These are phyloP conservation scores for Saccharomyces kudriavzevii DNA, from an alignment of 805 yeast genomes.

Conservation along the genomic window DNA sequence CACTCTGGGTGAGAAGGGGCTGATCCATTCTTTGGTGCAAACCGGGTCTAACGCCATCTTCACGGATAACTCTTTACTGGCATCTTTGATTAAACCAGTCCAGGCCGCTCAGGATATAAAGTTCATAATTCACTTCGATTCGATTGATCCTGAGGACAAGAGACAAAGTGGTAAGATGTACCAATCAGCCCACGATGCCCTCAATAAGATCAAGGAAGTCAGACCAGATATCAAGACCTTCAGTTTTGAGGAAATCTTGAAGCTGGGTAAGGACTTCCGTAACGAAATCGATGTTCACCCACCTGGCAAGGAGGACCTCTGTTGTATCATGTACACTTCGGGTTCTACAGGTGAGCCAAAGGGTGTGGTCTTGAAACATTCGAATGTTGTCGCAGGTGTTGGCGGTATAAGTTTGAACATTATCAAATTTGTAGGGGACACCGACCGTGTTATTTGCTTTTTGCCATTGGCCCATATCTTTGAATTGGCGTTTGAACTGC, in stretches of 20 bases:
- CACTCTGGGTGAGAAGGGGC: conserved; percentile 82
- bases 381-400: conserved; percentile 69
- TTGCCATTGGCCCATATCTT: conserved; percentile 95
- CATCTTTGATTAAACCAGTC: conserved; percentile 63
- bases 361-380: conserved; percentile 62
- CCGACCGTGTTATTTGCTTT: conserved; percentile 76
- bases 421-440: conserved; percentile 41
- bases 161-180: conserved; percentile 56
- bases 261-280: conserved; percentile 51
- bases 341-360: conserved; percentile 79
- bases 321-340: conserved; percentile 65
- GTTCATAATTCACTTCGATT: conserved; percentile 63
- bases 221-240: conserved; percentile 70
- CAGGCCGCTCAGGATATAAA: conserved; percentile 52
- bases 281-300: conserved; percentile 33
- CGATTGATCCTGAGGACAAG: conserved; percentile 52
- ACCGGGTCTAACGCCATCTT: conserved; percentile 73
- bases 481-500: conserved; percentile 81
- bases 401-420: conserved; percentile 73
- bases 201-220: conserved; percentile 49
- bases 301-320: conserved; percentile 43
- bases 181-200: conserved; percentile 47
- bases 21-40: conserved; percentile 76
- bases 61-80: conserved; percentile 71
- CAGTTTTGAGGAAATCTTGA: conserved; percentile 56